Base-by-base conservation (phyloP, 1,284 basidiomycete genomes). In the Psilocybe mexicana region DNA sequence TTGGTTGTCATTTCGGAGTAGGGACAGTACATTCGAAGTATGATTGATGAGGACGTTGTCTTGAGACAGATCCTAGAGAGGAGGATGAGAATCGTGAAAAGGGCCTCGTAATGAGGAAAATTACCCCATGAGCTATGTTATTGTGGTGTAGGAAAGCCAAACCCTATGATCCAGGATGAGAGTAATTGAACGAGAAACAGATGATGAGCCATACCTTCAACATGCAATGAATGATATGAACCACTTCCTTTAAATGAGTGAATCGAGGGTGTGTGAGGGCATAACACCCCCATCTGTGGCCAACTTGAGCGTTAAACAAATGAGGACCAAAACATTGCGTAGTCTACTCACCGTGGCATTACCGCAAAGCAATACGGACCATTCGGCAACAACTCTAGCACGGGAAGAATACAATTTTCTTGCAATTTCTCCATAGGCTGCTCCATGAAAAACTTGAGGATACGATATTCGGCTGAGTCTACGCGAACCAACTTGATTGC, bases 331-430 rank as follows among this genome's bases (percentile, higher is more conserved):
- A 12, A 40, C 24, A 23, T 30, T 40, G 42, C 7, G 12, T 44
- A 33, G 3, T 7, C 14, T 18, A 40, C 26, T 14, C 18, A 65
- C 65, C 65, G 61, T 28, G 65, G 65, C 61, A 65, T 64, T 23
- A 65, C 60, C 1, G 49, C 63, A 44, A 67, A 67, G 23, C 55
- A 64, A 40, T 56, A 60, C 1, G 52, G 48, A 3, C 51, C 40
- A 10, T 52, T 58, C 0, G 53, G 57, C 0, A 67, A 36, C n/a
- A 67, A 25, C 36, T 67, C 64, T 0, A 67, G 40, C 0, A 65
- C 61, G 2, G 65, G 65, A 6, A 67, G 26, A 6, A 67, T 33
- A 28, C 63, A 63, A n/a, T 64, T 63, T 8, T 61, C 59, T 33
- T 47, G 25, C 26, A 60, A 43, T 2, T 23, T 52, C 2, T 60